A percentile compares a stretch with the other conserved stretches of the same genome.
These are phyloP conservation scores for Wallacemonas sp. DNA, from an alignment of 208 protist species.

Conservation along the genomic window DNA sequence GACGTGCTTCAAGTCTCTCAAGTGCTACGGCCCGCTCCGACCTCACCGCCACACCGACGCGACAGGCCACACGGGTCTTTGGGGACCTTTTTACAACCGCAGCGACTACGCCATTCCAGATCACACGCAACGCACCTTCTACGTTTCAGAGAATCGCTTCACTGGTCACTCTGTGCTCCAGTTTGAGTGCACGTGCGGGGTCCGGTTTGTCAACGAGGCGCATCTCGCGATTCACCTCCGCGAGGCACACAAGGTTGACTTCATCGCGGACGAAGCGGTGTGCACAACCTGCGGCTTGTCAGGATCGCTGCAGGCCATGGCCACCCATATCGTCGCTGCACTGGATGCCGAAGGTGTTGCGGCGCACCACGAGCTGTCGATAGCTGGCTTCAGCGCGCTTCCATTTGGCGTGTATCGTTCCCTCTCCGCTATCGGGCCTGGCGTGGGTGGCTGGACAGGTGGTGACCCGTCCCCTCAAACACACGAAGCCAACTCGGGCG, in stretches of 20 bases:
- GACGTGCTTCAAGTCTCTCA: conserved; percentile 46
- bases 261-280: conserved; percentile 33
- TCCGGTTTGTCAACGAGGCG: conserved; percentile 52
- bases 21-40: conserved; percentile 58
- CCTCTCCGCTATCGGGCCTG: conserved; percentile 13
- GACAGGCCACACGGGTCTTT: conserved; percentile 56
- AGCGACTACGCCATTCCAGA: conserved; percentile 54
- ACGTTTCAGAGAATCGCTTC: conserved; percentile 37
- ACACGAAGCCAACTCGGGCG: too few relatives aligned
- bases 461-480: not conserved
- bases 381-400: conserved; percentile 20
- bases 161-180: conserved; percentile 50
- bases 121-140: conserved; percentile 22
- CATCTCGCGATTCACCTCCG: conserved; percentile 65
- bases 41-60: conserved; percentile 42
- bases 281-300: conserved; percentile 46
- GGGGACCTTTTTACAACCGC: conserved; percentile 59
- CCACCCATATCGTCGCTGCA: conserved; percentile 31
- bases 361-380: conserved; percentile 21
- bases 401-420: conserved; percentile 28
- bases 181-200: conserved; percentile 69
- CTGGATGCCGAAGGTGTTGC: not conserved
- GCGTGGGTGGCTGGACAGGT: not conserved
- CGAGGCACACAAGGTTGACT: conserved; percentile 39
- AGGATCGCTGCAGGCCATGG: conserved; percentile 39